These are phyloP conservation scores for Psidium friedrichsthalianum DNA, from an alignment of 345 rosid genomes.

Conservation along the genomic window DNA sequence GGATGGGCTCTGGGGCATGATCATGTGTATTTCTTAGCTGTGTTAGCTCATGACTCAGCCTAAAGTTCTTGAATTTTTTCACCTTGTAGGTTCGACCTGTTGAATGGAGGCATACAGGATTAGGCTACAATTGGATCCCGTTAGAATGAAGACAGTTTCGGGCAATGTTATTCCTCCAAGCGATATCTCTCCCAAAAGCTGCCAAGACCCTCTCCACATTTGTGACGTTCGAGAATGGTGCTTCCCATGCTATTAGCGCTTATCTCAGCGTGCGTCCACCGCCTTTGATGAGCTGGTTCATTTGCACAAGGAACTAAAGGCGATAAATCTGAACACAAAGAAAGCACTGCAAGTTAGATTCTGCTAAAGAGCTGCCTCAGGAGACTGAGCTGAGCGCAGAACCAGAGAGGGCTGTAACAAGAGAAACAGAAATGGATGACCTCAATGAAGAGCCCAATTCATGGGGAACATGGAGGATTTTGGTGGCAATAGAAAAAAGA, in stretches of 20 bases:
- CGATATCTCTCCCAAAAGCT: constrained; percentile 5
- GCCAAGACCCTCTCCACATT: constrained; percentile 11
- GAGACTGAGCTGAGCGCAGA: background rate
- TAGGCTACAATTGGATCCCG: background rate
- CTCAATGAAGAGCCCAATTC: background rate
- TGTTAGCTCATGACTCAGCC: background rate
- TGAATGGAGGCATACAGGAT: background rate
- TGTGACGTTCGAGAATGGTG: background rate
- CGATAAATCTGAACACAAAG: background rate
- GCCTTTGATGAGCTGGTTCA: constrained; percentile 10
- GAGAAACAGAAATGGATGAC: no score
- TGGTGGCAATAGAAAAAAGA: background rate
- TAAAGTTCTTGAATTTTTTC: background rate
- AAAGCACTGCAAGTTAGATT: background rate
- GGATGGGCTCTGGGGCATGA: background rate
- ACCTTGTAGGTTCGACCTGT: background rate
- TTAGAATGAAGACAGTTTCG: constrained; percentile 3
- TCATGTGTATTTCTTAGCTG: background rate
- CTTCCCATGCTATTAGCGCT: constrained; percentile 1
- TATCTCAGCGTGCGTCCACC: constrained; percentile 1
- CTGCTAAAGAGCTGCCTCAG: no score
- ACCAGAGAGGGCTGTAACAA: background rate
- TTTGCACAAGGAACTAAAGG: constrained; percentile 7
- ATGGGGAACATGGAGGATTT: background rate
- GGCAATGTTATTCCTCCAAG: background rate